phyloP scores from a whole-genome alignment of 106 monocot species.

The Acorus calamus region DNA sequence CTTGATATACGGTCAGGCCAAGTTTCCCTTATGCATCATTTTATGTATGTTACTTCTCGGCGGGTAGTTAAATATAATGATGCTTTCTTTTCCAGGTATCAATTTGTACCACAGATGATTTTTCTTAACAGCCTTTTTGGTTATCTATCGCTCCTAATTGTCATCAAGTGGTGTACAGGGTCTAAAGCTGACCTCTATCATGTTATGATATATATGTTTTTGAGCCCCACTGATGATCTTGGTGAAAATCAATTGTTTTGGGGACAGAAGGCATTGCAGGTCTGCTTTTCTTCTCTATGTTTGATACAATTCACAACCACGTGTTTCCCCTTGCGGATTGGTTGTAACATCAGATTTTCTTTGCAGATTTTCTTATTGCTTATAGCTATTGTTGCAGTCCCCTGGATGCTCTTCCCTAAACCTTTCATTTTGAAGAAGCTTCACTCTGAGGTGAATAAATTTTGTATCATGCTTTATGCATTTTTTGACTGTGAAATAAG shows the following conservation, averaged over 20 bases:
- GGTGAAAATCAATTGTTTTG: conserved; percentile 75
- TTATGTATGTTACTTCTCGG: conserved; percentile 2
- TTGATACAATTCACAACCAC: no score
- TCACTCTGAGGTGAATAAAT: conserved; percentile 61
- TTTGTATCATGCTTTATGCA: neutral
- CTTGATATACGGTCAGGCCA: conserved; percentile 68
- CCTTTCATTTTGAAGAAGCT: conserved; percentile 89
- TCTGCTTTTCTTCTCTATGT: conserved; percentile 15
- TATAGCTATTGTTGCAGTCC: conserved; percentile 78
- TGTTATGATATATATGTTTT: conserved; percentile 88
- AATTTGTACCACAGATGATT: conserved; percentile 76
- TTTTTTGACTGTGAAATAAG: neutral
- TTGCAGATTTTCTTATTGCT: conserved; percentile 84
- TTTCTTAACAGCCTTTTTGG: conserved; percentile 82
- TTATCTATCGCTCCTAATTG: conserved; percentile 61
- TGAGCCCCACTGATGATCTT: conserved; percentile 63
- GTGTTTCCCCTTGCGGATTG: no score
- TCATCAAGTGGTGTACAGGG: conserved; percentile 78
- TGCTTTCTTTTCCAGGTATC: conserved; percentile 46
- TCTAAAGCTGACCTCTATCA: conserved; percentile 83
- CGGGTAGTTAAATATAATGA: no score
- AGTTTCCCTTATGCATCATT: neutral
- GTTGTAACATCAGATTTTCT: conserved; percentile 8
- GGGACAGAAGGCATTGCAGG: conserved; percentile 71
- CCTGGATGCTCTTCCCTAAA: conserved; percentile 98